Evolutionary conservation across 2,329 filamentous ascomycete genomes (phyloP).

Genomic region (Hysterium pulicare): DNA sequence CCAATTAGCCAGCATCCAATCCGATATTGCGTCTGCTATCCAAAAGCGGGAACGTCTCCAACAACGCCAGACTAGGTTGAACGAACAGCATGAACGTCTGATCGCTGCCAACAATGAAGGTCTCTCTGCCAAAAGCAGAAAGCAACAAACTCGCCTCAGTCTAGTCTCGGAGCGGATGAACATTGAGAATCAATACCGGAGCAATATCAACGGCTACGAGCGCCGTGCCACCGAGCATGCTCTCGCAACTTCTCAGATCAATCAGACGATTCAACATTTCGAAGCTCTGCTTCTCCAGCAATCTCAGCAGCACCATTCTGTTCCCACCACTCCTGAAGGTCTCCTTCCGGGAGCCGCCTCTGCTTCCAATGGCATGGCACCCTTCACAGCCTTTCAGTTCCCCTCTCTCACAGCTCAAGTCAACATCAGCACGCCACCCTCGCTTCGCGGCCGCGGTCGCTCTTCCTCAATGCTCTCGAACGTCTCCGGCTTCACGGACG

Average conservation of each 20-base stretch:
- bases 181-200: constrained; percentile 37
- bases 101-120: constrained; percentile 65
- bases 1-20: constrained; percentile 60
- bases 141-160: constrained; percentile 39
- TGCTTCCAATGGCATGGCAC: constrained; percentile 33
- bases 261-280: constrained; percentile 36
- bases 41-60: constrained; percentile 71
- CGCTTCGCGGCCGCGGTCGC: constrained; percentile 42
- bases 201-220: constrained; percentile 37
- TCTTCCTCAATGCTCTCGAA: constrained; percentile 53
- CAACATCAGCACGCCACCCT: constrained; percentile 29
- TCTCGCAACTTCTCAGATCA: constrained; percentile 31
- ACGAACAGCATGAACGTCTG: constrained; percentile 68
- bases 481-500: constrained; percentile 50
- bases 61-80: constrained; percentile 67
- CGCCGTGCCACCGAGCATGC: constrained; percentile 38
- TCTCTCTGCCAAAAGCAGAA: constrained; percentile 57
- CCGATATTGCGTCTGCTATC: constrained; percentile 61
- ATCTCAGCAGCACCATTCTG: constrained; percentile 33
- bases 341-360: constrained; percentile 52
- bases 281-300: constrained; percentile 42
- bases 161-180: constrained; percentile 32
- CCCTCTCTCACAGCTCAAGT: constrained; percentile 27
- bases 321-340: constrained; percentile 58
- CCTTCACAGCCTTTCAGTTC: constrained; percentile 38